These are phyloP conservation scores for Ceratobasidium sp. DNA, from an alignment of 1,284 basidiomycete genomes.

Conservation along the genomic window DNA sequence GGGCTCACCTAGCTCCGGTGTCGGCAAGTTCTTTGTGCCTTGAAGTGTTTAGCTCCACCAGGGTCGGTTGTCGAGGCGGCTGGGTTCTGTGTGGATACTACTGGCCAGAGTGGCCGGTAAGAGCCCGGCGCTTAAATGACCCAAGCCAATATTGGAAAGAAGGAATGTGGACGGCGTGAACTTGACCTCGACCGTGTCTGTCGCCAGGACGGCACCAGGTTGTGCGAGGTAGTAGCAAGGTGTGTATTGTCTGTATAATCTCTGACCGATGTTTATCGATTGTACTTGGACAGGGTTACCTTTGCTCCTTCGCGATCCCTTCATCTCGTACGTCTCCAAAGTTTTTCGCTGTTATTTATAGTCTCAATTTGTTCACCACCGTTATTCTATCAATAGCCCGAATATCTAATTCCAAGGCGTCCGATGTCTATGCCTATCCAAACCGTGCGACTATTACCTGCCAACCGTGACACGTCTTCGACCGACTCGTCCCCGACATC, in stretches of 20 bases:
- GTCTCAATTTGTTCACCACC: background rate
- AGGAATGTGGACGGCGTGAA: conserved; percentile 13
- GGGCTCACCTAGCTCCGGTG: too few species aligned
- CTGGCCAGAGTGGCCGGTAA: background rate
- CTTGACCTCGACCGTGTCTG: conserved; percentile 18
- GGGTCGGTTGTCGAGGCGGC: too few species aligned
- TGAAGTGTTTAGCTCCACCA: too few species aligned
- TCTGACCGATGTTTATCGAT: background rate
- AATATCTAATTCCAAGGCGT: background rate
- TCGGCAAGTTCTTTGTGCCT: too few species aligned
- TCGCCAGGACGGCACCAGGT: conserved; percentile 2
- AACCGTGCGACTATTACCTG: conserved; percentile 7
- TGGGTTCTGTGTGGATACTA: too few species aligned
- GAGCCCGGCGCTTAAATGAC: conserved; percentile 1
- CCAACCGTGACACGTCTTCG: conserved; percentile 20
- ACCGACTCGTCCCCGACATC: conserved; percentile 29
- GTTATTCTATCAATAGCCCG: background rate
- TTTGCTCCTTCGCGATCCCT: conserved; percentile 11
- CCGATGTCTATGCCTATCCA: conserved; percentile 11
- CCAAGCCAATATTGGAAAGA: background rate
- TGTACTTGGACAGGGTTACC: background rate
- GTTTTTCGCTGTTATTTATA: background rate
- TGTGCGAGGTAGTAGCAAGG: conserved; percentile 11
- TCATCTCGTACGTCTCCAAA: background rate
- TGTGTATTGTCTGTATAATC: background rate